Percentiles rank a stretch among this genome's conserved stretches.
phyloP scores from a whole-genome alignment of 2,329 filamentous ascomycete genomes.

The Aureobasidium sp. region DNA sequence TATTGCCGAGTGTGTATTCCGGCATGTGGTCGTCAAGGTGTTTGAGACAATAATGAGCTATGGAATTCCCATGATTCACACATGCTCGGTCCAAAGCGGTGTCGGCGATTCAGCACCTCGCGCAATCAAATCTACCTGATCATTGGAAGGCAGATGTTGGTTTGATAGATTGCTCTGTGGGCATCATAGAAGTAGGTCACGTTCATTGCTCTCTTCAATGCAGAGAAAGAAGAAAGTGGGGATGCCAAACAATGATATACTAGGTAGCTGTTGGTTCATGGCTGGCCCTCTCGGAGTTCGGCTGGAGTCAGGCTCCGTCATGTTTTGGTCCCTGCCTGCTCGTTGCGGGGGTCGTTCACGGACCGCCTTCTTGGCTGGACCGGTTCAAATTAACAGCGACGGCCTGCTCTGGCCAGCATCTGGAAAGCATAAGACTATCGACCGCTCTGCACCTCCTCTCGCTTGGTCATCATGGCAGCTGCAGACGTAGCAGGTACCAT shows the following conservation, averaged over 20 bases:
- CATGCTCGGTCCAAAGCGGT: background rate
- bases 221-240: background rate
- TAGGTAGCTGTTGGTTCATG: background rate
- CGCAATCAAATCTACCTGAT: background rate
- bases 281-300: background rate
- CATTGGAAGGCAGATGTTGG: background rate
- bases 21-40: background rate
- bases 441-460: background rate
- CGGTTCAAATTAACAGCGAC: background rate
- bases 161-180: background rate
- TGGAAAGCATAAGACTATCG: background rate
- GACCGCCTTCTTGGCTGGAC: background rate
- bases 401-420: background rate
- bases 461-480: background rate
- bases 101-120: slow-evolving; percentile 5
- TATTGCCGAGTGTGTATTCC: too few species aligned
- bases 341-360: too few species aligned
- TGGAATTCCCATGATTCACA: background rate
- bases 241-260: background rate
- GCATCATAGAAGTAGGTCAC: background rate
- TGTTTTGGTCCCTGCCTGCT: background rate
- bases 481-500: slow-evolving; percentile 5
- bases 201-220: background rate
- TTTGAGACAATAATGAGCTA: background rate
- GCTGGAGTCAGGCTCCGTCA: background rate